Evolutionary conservation across 495 filamentous ascomycete genomes (phyloP), one percentile per base, ranked within the genome.

Genomic region (Clavariopsis aquatica): DNA sequence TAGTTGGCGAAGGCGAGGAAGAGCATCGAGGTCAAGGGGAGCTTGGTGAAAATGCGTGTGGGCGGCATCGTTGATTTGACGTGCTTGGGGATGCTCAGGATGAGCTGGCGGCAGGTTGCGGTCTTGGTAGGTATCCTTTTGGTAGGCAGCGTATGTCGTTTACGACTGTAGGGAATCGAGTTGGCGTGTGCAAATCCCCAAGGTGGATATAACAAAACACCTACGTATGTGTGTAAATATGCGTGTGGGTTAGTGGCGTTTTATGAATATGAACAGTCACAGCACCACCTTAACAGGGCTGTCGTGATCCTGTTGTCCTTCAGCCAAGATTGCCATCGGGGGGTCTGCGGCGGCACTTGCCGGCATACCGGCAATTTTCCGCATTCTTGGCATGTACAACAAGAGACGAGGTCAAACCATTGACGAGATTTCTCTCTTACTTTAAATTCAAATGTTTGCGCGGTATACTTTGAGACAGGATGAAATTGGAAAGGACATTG

Each of bases 1-100:
- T 52, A 60, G 57, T 36, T 52, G 43, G 19, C 8, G 43, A 29
- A 52, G 43, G 31, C 17, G 41, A 60, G 26, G 57, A 38, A 20
- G 57, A 29, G 24, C 7, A 46, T 54, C 9, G 26, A 36, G 26
- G 36, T 6, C 3, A 36, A 12, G 51, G 24, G 51, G 17, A 23
- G 29, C 10, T 20, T 23, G n/a, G 28, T 19, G 26, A 54, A 54
- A 27, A 54, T 54, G 51, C 51, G 51, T 5, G 51, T 54, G 9
- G 24, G 22, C 5, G 55, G 47, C 55, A 58, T 58, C 20, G 36
- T 58, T 20, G 36, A 43, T n/a, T n/a, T n/a, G n/a, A n/a, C 6
- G 55, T n/a, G 34, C 31, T 43, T 46, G 36, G 36, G 10, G 20
- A n/a, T 26, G 13, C 19, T 27, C 4, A 1, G 20, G 8, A 13